A percentile compares a stretch with the other conserved stretches of the same genome.
phyloP scores from a whole-genome alignment of 148 eudicot species.

The Fagopyrum esculentum region DNA sequence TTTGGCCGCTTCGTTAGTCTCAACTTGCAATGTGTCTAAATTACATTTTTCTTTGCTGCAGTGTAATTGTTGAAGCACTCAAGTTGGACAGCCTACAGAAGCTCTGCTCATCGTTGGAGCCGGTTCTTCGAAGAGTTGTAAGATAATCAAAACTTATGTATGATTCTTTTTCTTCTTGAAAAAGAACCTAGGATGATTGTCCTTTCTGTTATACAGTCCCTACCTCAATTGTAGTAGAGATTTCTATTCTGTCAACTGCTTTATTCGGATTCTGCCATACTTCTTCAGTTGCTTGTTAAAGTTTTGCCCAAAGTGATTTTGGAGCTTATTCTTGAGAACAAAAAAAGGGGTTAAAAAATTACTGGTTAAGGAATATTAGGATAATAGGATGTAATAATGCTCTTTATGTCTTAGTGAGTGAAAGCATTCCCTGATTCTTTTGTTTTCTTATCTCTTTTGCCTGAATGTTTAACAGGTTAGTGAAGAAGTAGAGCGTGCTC shows the following conservation, averaged over 20 bases:
- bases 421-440: not conserved
- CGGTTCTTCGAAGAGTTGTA: slow-evolving; percentile 97
- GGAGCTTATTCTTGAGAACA: not conserved
- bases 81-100: slow-evolving; percentile 94
- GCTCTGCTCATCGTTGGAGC: slow-evolving; percentile 95
- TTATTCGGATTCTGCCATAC: not conserved
- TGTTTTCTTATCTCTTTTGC: not conserved
- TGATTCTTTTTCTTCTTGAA: slow-evolving; percentile 16
- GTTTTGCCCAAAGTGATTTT: not conserved
- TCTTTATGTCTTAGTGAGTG: not conserved
- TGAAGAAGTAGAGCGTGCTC: slow-evolving; percentile 98
- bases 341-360: not conserved
- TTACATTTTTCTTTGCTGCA: slow-evolving; percentile 22
- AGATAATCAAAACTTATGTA: slow-evolving; percentile 34
- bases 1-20: not conserved
- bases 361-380: not conserved
- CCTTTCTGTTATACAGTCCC: not conserved
- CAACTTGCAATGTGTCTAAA: not conserved
- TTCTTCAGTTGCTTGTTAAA: not conserved
- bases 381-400: not conserved
- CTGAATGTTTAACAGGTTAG: slow-evolving; percentile 57
- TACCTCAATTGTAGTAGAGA: not conserved
- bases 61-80: slow-evolving; percentile 97
- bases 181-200: not conserved
- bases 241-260: not conserved